A percentile compares a stretch with the other conserved stretches of the same genome.
Conservation (phyloP, 768 basidiomycete species). For the Thelephora ganbajun region DNA sequence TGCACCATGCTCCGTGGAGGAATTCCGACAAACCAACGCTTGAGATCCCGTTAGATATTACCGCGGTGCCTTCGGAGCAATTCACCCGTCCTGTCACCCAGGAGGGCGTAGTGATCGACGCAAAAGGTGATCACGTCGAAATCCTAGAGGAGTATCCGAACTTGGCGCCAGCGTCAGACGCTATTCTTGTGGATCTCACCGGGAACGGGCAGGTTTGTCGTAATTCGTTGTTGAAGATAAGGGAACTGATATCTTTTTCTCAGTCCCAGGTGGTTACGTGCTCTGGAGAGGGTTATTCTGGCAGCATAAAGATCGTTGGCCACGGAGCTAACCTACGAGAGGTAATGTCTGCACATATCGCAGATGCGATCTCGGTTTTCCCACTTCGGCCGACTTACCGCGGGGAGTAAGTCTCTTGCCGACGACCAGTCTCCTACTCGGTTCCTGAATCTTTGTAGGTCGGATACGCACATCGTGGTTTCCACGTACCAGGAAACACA, state of each 20-base stretch:
- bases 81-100: slow-evolving; percentile 13
- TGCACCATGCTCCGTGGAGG: slow-evolving; percentile 33
- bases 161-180: slow-evolving; percentile 75
- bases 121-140: slow-evolving; percentile 41
- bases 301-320: slow-evolving; percentile 63
- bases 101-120: slow-evolving; percentile 34
- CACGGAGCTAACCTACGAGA: slow-evolving; percentile 75
- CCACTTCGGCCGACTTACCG: neutral
- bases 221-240: neutral
- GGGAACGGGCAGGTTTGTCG: slow-evolving; percentile 49
- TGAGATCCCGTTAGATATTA: slow-evolving; percentile 36
- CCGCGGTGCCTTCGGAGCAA: slow-evolving; percentile 24
- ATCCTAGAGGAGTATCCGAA: slow-evolving; percentile 58
- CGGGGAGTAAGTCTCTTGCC: neutral
- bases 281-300: slow-evolving; percentile 67
- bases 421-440: neutral
- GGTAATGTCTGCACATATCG: slow-evolving; percentile 27
- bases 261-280: slow-evolving; percentile 78
- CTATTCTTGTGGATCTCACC: slow-evolving; percentile 60
- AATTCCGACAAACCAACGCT: slow-evolving; percentile 29
- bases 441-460: slow-evolving; percentile 18
- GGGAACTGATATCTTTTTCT: neutral
- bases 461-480: slow-evolving; percentile 41
- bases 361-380: neutral
- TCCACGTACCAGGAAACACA: slow-evolving; percentile 44